phyloP scores from a whole-genome alignment of 2,329 filamentous ascomycete species.

The Talaromyces piceae region DNA sequence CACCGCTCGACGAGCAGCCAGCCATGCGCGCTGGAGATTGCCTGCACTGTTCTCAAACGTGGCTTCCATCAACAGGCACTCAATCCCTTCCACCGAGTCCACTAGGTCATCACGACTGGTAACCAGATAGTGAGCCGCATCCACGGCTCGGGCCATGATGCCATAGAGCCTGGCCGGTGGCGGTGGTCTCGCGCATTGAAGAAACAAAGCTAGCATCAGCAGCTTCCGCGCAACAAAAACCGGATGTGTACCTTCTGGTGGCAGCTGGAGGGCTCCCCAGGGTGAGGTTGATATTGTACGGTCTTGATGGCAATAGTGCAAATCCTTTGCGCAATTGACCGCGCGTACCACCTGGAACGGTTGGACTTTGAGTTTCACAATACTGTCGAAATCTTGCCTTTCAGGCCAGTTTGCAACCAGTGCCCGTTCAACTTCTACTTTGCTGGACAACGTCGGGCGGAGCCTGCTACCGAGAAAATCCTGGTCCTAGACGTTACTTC shows the following conservation, averaged over 20 bases:
- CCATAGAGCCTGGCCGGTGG: conserved; percentile 14
- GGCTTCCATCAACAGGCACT: conserved; percentile 38
- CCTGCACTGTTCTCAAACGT: conserved; percentile 33
- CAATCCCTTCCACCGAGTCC: conserved; percentile 33
- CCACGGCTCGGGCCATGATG: conserved; percentile 24
- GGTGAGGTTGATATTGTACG: background rate
- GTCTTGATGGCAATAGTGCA: background rate
- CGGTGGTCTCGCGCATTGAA: conserved; percentile 40
- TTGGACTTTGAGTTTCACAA: background rate
- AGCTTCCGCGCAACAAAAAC: conserved; percentile 43
- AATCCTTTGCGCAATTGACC: background rate
- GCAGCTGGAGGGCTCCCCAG: conserved; percentile 8
- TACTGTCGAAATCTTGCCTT: background rate
- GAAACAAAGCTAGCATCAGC: conserved; percentile 39
- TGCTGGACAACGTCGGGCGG: background rate
- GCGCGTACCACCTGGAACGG: background rate
- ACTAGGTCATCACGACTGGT: conserved; percentile 35
- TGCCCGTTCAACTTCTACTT: background rate
- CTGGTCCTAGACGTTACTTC: background rate
- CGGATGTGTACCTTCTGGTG: conserved; percentile 34
- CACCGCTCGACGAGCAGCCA: conserved; percentile 33
- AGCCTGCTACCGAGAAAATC: background rate
- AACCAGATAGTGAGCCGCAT: conserved; percentile 24
- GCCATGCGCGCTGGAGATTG: conserved; percentile 36
- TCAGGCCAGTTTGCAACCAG: background rate